Evolutionary conservation across 257 asterid species (phyloP).

Genomic region (Scutellaria baicalensis): DNA sequence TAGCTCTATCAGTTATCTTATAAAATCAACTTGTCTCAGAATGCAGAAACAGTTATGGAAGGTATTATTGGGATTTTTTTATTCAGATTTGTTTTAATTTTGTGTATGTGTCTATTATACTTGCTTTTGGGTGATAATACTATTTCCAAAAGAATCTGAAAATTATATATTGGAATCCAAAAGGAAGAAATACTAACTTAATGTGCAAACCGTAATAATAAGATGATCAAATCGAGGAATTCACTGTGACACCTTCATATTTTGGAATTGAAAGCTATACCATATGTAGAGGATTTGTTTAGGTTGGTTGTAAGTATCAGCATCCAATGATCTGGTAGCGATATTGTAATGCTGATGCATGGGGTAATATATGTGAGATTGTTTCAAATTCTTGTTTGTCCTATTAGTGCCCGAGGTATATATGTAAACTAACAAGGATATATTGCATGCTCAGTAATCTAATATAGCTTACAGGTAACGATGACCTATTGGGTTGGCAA

Average conservation of each 20-base stretch:
- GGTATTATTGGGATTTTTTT: background rate
- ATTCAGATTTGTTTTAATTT: background rate
- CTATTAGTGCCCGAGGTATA: constrained; percentile 11
- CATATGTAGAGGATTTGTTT: background rate
- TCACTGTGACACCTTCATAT: background rate
- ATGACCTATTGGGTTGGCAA: background rate
- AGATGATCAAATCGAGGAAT: background rate
- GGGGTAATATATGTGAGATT: background rate
- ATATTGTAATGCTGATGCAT: background rate
- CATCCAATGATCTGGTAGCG: background rate
- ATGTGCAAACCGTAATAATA: background rate
- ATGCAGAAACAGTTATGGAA: background rate
- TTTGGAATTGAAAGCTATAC: background rate
- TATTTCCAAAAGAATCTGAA: background rate
- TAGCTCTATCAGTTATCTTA: background rate
- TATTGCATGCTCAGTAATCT: background rate
- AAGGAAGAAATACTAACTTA: background rate
- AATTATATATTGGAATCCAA: background rate
- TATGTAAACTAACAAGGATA: background rate
- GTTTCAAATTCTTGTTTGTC: background rate
- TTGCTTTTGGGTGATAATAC: background rate
- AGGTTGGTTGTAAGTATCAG: background rate
- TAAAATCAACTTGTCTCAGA: background rate
- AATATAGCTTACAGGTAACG: background rate
- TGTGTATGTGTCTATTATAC: background rate